Conservation (phyloP, 805 yeast species). For the Monosporozyma aerobia region DNA sequence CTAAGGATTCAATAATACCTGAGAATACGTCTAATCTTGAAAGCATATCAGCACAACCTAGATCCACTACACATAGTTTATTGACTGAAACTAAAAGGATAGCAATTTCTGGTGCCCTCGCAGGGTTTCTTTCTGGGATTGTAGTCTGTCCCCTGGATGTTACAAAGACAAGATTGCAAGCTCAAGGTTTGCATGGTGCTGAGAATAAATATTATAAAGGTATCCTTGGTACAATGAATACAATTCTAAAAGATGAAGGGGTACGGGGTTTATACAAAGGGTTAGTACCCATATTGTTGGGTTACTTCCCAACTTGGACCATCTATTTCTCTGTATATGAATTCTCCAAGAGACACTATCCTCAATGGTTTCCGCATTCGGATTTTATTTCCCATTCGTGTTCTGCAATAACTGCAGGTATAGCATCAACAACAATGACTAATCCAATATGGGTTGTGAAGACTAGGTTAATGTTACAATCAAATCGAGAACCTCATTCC, state of each 20-base stretch:
- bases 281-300: slow-evolving; percentile 80
- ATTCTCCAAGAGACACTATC: slow-evolving; percentile 51
- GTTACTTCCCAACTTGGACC: slow-evolving; percentile 97
- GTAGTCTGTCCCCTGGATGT: slow-evolving; percentile 94
- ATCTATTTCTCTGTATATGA: slow-evolving; percentile 90
- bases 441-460: slow-evolving; percentile 98
- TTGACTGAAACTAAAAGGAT: slow-evolving; percentile 45
- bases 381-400: slow-evolving; percentile 34
- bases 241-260: slow-evolving; percentile 73
- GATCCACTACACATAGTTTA: not conserved
- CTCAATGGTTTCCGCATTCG: slow-evolving; percentile 31
- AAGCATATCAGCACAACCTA: not conserved
- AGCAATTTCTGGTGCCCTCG: slow-evolving; percentile 85
- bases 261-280: slow-evolving; percentile 80
- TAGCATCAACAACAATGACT: slow-evolving; percentile 71
- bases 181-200: slow-evolving; percentile 54
- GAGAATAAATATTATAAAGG: slow-evolving; percentile 43
- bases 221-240: slow-evolving; percentile 49
- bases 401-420: slow-evolving; percentile 82
- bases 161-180: slow-evolving; percentile 88
- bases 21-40: not conserved
- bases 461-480: slow-evolving; percentile 86
- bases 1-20: not conserved
- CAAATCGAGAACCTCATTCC: slow-evolving; percentile 25
- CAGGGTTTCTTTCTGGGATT: slow-evolving; percentile 85